These are phyloP conservation scores for Pelargonium citronellum DNA, from an alignment of 441 rosid species.

Conservation along the genomic window DNA sequence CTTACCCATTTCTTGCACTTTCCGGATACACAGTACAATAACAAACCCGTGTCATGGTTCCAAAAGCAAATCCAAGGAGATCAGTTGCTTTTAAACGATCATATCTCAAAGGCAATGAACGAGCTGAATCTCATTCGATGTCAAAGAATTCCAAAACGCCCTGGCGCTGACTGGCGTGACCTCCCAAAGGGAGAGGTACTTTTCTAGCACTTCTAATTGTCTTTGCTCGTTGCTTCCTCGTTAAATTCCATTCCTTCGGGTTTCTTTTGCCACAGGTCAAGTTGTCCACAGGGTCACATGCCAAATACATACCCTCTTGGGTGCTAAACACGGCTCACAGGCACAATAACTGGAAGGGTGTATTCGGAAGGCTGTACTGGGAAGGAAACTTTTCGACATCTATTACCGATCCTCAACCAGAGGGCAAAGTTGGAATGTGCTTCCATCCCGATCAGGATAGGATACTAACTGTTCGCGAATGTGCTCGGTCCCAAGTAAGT, in stretches of 20 bases:
- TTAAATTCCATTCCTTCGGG: not conserved
- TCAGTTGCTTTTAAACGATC: conserved; percentile 45
- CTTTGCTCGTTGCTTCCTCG: not conserved
- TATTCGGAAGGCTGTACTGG: conserved; percentile 37
- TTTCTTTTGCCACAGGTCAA: conserved; percentile 19
- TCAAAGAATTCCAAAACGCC: conserved; percentile 61
- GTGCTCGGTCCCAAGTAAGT: conserved; percentile 34
- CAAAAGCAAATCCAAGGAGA: conserved; percentile 63
- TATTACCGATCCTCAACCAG: conserved; percentile 35
- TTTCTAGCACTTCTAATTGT: not conserved
- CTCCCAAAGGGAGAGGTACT: conserved; percentile 64
- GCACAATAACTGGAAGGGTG: conserved; percentile 38
- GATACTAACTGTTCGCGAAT: conserved; percentile 36
- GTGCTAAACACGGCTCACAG: conserved; percentile 34
- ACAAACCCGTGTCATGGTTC: conserved; percentile 55
- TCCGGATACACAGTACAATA: conserved; percentile 39
- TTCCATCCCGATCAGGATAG: conserved; percentile 38
- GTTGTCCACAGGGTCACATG: conserved; percentile 28
- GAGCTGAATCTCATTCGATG: conserved; percentile 72
- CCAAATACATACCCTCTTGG: conserved; percentile 34
- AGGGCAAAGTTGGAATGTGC: conserved; percentile 40
- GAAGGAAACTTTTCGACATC: conserved; percentile 37
- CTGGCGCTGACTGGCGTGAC: conserved; percentile 93
- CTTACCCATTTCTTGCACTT: not conserved
- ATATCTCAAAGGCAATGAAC: conserved; percentile 73